phyloP scores from a whole-genome alignment of 2,329 filamentous ascomycete species.

The Alternaria sp. region DNA sequence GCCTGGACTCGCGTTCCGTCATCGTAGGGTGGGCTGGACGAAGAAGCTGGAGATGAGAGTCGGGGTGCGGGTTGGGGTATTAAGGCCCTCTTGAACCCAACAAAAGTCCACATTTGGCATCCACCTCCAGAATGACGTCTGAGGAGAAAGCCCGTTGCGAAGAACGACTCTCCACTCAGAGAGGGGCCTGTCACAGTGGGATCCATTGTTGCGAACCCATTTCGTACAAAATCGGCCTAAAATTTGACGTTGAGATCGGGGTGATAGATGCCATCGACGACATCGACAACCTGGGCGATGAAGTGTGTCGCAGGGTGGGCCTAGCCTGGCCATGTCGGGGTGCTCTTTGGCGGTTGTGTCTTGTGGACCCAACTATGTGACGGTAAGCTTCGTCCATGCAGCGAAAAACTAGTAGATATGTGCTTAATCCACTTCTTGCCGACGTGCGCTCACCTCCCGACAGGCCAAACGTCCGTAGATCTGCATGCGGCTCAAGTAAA shows the following conservation, averaged over 20 bases:
- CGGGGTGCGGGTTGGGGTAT: slow-evolving; percentile 5
- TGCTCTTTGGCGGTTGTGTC: slow-evolving; percentile 6
- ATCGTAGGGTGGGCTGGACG: slow-evolving; percentile 1
- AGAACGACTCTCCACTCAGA: slow-evolving; percentile 6
- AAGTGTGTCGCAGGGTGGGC: slow-evolving; percentile 7
- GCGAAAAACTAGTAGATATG: slow-evolving; percentile 4
- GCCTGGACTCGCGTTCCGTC: slow-evolving; percentile 14
- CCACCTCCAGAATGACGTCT: slow-evolving; percentile 11
- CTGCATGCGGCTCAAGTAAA: slow-evolving; percentile 11
- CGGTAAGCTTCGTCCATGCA: slow-evolving; percentile 9
- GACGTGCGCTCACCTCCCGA: background rate
- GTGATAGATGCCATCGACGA: slow-evolving; percentile 12
- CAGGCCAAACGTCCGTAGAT: slow-evolving; percentile 7
- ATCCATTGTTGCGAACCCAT: background rate
- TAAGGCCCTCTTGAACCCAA: slow-evolving; percentile 13
- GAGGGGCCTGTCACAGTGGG: slow-evolving; percentile 1
- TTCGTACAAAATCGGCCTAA: slow-evolving; percentile 3
- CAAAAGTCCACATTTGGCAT: slow-evolving; percentile 4
- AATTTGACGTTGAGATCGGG: slow-evolving; percentile 10
- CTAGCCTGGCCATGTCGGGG: slow-evolving; percentile 3
- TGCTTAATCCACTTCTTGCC: slow-evolving; percentile 5
- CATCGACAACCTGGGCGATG: slow-evolving; percentile 5
- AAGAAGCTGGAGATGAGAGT: slow-evolving; percentile 12
- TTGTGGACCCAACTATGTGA: slow-evolving; percentile 14
- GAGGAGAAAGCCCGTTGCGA: background rate